A percentile compares a stretch with the other conserved stretches of the same genome.
Evolutionary conservation across 202 grass and related monocot species (phyloP).

Genomic region (Setaria italica): DNA sequence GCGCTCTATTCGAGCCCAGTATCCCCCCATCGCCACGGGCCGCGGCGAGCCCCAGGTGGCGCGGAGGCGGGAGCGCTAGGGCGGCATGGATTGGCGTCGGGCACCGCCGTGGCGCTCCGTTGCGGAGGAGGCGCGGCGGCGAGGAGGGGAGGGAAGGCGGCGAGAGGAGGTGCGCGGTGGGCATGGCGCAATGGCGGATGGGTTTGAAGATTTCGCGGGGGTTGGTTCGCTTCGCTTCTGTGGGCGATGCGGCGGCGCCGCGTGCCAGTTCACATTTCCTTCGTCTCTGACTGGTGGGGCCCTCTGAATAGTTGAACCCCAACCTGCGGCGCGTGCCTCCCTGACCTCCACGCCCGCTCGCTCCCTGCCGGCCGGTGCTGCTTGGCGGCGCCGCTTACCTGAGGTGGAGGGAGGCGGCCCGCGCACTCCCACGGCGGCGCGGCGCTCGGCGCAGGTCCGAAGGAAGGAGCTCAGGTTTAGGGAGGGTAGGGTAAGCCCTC

Average conservation of each 20-base stretch:
- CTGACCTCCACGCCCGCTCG: background rate
- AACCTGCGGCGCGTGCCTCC: background rate
- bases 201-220: slow-evolving; percentile 42
- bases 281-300: slow-evolving; percentile 13
- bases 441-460: background rate
- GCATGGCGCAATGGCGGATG: slow-evolving; percentile 21
- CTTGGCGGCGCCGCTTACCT: background rate
- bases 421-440: background rate
- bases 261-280: background rate
- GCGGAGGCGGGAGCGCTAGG: background rate
- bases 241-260: slow-evolving; percentile 13
- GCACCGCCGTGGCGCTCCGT: background rate
- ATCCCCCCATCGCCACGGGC: background rate
- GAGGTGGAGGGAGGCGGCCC: background rate
- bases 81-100: background rate
- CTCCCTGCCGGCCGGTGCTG: background rate
- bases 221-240: slow-evolving; percentile 26
- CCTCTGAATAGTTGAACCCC: background rate
- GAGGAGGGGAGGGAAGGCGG: slow-evolving; percentile 4
- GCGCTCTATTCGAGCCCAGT: background rate
- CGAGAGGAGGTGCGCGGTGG: slow-evolving; percentile 55
- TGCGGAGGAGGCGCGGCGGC: slow-evolving; percentile 21
- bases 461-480: slow-evolving; percentile 4
- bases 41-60: background rate
- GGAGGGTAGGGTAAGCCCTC: background rate